These are phyloP conservation scores for Carex myosuroides DNA, from an alignment of 176 grass and related monocot genomes.

Conservation along the genomic window DNA sequence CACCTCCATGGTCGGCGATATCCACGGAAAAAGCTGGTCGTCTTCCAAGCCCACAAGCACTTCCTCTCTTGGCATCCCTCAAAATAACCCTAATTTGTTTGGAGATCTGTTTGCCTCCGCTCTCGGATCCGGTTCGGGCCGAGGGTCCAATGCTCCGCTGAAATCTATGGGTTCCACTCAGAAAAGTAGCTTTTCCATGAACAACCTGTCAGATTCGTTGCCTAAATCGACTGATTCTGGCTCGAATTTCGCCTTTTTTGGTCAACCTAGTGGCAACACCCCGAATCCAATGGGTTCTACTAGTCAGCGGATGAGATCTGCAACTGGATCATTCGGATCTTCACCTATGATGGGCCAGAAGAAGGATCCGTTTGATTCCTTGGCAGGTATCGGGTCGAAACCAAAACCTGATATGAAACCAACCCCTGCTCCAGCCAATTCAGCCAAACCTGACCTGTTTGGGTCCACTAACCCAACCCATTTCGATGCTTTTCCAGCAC, in stretches of 20 bases:
- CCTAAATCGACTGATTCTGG: slow-evolving; percentile 41
- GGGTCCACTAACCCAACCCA: background rate
- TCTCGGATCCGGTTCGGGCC: slow-evolving; percentile 43
- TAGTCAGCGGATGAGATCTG: slow-evolving; percentile 48
- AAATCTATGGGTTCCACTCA: slow-evolving; percentile 44
- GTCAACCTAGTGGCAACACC: slow-evolving; percentile 34
- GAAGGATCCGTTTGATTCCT: slow-evolving; percentile 78
- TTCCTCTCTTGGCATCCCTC: slow-evolving; percentile 52
- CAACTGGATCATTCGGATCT: slow-evolving; percentile 27
- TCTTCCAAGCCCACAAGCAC: slow-evolving; percentile 32
- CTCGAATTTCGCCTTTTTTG: slow-evolving; percentile 26
- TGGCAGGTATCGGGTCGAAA: slow-evolving; percentile 57
- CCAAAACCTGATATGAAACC: slow-evolving; percentile 30
- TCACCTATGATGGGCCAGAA: slow-evolving; percentile 39
- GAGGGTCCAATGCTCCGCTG: slow-evolving; percentile 48
- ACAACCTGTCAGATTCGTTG: slow-evolving; percentile 60
- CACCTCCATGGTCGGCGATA: slow-evolving; percentile 91
- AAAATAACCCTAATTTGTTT: slow-evolving; percentile 72
- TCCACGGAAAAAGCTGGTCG: slow-evolving; percentile 81
- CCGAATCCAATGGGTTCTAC: background rate
- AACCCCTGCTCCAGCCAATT: slow-evolving; percentile 30
- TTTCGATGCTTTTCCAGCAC: slow-evolving; percentile 15
- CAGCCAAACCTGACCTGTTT: background rate
- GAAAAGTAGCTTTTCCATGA: slow-evolving; percentile 59
- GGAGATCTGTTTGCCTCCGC: slow-evolving; percentile 82